Base-by-base conservation (phyloP, 1,284 basidiomycete species). In the Pisolithus thermaeus region DNA sequence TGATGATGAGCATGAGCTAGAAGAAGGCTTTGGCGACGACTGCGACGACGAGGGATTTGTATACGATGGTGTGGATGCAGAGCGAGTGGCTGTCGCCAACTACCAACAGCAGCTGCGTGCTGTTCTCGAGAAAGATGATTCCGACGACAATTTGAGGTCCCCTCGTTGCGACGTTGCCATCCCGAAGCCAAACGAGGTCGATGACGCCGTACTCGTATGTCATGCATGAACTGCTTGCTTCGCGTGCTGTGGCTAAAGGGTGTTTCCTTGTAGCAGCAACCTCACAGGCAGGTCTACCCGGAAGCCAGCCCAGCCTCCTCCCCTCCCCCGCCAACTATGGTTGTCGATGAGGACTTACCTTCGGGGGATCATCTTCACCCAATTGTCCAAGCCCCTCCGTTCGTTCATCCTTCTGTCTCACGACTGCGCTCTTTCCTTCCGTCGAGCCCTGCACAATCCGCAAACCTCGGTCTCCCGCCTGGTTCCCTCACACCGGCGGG, bases 371-470 rank as follows among this genome's bases (percentile, higher is more conserved):
- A 66, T 9, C 56, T 57, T 36, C 59, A 58, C 20, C 62, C 62
- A 12, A 58, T 66, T 11, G 62, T 70, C 16, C 71, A 71, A 49
- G 61, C 72, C 5, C 60, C 73, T 27, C 75, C 80, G 6, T 84
- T 83, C 63, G 62, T 88, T 55, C 88, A 92, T 62, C 90, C 90
- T 1, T 83, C 78, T 25, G 80, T 94, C 7, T 96, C 92, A 12
- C 80, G 92, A 20, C 77, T 96, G 40, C 87, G 92, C 36, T 90
- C 88, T 2, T 78, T 73, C 55, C 77, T 76, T 9, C 79, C 82
- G 16, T 76, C 75, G 49, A 64, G 72, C 2, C 78, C 74, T 27
- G 58, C 74, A 5, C 82, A 78, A 20, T 74, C 75, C 45, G 75
- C 71, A 8, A 79, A 76, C 59, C 63, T 71, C 41, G 68, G 59